Conservation (phyloP, 2,329 filamentous ascomycete genomes). For the Fusarium sp. region DNA sequence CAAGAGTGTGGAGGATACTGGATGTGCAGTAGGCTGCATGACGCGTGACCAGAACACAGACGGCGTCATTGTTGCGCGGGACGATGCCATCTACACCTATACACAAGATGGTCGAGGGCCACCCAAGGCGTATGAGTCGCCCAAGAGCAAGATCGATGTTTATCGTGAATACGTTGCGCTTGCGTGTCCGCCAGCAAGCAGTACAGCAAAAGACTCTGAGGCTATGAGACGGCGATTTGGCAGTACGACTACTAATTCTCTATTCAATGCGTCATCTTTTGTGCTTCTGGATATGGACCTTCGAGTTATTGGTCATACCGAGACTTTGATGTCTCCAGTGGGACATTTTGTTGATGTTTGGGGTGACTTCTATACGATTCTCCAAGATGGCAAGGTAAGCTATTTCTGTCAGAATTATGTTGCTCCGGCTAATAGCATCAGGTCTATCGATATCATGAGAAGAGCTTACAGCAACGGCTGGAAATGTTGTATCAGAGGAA, state of each 20-base stretch:
- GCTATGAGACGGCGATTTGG: constrained; percentile 79
- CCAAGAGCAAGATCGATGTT: constrained; percentile 83
- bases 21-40: constrained; percentile 96
- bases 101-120: constrained; percentile 85
- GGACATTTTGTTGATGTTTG: constrained; percentile 86
- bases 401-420: accelerated
- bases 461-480: constrained; percentile 87
- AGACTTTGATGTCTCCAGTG: constrained; percentile 84
- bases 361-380: constrained; percentile 92
- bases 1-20: constrained; percentile 87
- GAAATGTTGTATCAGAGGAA: constrained; percentile 96
- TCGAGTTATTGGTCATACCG: constrained; percentile 89
- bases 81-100: constrained; percentile 97
- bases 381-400: constrained; percentile 87
- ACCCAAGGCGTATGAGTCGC: constrained; percentile 90
- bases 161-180: constrained; percentile 90
- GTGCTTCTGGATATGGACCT: constrained; percentile 92
- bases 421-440: constrained; percentile 52
- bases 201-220: constrained; percentile 68
- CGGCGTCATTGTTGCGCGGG: constrained; percentile 90
- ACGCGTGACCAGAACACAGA: constrained; percentile 82
- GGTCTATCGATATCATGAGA: constrained; percentile 91
- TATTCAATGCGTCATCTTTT: constrained; percentile 90
- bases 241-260: constrained; percentile 74
- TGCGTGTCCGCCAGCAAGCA: constrained; percentile 76